Percentiles rank a stretch among this genome's conserved stretches.
These are phyloP conservation scores for Aquilaria yunnanensis DNA, from an alignment of 345 rosid species.

Conservation along the genomic window DNA sequence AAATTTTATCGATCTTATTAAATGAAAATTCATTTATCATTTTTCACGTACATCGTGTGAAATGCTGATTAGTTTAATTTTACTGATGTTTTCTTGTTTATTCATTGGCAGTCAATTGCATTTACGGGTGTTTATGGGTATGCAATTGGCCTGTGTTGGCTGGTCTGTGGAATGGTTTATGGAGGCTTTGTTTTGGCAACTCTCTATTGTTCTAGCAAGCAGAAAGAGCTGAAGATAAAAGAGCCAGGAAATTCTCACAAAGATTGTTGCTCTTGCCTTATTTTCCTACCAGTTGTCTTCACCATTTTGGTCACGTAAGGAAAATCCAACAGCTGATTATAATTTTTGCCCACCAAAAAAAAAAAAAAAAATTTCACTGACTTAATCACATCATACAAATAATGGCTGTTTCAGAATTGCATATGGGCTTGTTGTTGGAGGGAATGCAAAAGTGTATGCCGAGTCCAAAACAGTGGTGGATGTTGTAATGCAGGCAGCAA, in stretches of 20 bases:
- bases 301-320: slow-evolving; percentile 53
- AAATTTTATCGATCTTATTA: too few relatives aligned
- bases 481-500: slow-evolving; percentile 51
- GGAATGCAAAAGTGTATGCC: slow-evolving; percentile 40
- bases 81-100: not conserved
- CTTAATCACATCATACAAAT: not conserved
- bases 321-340: not conserved
- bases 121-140: slow-evolving; percentile 62
- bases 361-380: not conserved
- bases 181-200: slow-evolving; percentile 24
- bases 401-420: slow-evolving; percentile 36
- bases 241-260: slow-evolving; percentile 11
- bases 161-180: slow-evolving; percentile 36
- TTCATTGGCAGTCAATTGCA: slow-evolving; percentile 40
- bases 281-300: slow-evolving; percentile 32
- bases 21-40: too few relatives aligned
- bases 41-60: too few relatives aligned
- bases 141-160: slow-evolving; percentile 42
- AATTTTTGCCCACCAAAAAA: not conserved
- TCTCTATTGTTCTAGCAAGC: slow-evolving; percentile 23
- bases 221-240: slow-evolving; percentile 19
- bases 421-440: slow-evolving; percentile 54
- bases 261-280: slow-evolving; percentile 31
- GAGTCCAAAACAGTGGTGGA: slow-evolving; percentile 33
- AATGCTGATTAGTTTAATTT: not conserved